These are phyloP conservation scores for Gracilaria vermiculophylla DNA, from an alignment of 23 red algal genomes.

Conservation along the genomic window DNA sequence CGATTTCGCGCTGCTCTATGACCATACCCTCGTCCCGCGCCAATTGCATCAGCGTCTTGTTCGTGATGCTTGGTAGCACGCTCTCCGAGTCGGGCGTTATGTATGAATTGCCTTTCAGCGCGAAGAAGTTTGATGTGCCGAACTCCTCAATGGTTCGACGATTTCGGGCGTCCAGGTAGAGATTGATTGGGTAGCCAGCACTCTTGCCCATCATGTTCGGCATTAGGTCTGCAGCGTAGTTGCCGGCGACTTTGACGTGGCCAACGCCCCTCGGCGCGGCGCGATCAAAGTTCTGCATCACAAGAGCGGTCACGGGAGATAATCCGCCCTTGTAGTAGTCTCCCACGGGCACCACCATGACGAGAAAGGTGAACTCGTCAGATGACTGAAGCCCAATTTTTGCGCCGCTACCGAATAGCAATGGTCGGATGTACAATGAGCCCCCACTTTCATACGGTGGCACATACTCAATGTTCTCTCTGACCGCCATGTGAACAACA, in stretches of 20 bases:
- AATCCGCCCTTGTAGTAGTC: conserved; percentile 97
- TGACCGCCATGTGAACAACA: conserved; percentile 71
- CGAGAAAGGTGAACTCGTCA: conserved; percentile 96
- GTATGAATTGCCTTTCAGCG: conserved; percentile 70
- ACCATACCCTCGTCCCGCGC: conserved; percentile 76
- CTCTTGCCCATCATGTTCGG: conserved; percentile 78
- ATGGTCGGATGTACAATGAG: conserved; percentile 90
- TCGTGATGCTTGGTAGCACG: conserved; percentile 88
- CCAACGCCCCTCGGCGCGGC: conserved; percentile 91
- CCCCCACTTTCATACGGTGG: conserved; percentile 92
- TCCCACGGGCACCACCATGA: conserved; percentile 92
- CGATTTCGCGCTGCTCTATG: conserved; percentile 73
- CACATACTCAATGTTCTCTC: conserved; percentile 79
- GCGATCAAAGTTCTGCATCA: conserved; percentile 83
- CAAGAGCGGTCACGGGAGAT: conserved; percentile 84
- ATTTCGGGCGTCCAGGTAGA: conserved; percentile 84
- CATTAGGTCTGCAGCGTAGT: conserved; percentile 97
- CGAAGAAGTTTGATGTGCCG: conserved; percentile 96
- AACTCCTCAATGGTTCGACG: conserved; percentile 92
- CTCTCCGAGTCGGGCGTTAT: conserved; percentile 81
- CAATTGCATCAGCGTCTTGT: conserved; percentile 89
- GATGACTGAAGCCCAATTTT: conserved; percentile 86
- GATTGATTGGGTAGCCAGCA: conserved; percentile 92
- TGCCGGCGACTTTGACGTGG: conserved; percentile 92
- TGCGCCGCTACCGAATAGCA: conserved; percentile 90